phyloP scores from a whole-genome alignment of 345 rosid genomes.

The Gossypium australe region DNA sequence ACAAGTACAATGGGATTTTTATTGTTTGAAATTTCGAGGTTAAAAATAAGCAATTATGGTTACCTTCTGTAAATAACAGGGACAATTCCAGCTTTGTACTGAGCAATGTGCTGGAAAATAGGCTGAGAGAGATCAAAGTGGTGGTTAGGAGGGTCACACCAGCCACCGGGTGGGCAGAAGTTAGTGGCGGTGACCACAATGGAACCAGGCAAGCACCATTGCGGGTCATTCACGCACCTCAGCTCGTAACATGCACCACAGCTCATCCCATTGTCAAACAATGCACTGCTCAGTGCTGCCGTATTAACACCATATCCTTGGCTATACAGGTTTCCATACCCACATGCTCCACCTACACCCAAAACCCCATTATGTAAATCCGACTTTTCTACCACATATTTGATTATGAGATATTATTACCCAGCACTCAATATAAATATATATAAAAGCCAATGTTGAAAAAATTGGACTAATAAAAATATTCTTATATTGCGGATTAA shows the following conservation, averaged over 20 bases:
- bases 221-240: conserved; percentile 59
- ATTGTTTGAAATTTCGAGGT: too few relatives aligned
- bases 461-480: too few relatives aligned
- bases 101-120: conserved; percentile 58
- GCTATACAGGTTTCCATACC: conserved; percentile 68
- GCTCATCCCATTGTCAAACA: conserved; percentile 55
- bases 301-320: conserved; percentile 68
- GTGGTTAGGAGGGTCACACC: conserved; percentile 72
- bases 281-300: conserved; percentile 67
- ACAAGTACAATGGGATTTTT: too few relatives aligned
- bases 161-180: conserved; percentile 87
- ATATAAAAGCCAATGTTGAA: too few relatives aligned
- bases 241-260: conserved; percentile 68
- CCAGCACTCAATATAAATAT: too few relatives aligned
- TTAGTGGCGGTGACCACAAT: conserved; percentile 75
- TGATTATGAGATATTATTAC: too few relatives aligned
- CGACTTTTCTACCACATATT: too few relatives aligned
- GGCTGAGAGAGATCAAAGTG: conserved; percentile 86
- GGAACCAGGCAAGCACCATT: conserved; percentile 65
- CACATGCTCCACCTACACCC: conserved; percentile 67
- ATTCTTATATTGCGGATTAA: too few relatives aligned
- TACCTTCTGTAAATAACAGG: conserved; percentile 79
- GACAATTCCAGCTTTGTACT: conserved; percentile 60
- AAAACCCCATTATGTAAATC: too few relatives aligned
- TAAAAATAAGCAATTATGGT: too few relatives aligned